phyloP scores from a whole-genome alignment of 2,329 filamentous ascomycete genomes.

The Sodiomyces alkalinus region DNA sequence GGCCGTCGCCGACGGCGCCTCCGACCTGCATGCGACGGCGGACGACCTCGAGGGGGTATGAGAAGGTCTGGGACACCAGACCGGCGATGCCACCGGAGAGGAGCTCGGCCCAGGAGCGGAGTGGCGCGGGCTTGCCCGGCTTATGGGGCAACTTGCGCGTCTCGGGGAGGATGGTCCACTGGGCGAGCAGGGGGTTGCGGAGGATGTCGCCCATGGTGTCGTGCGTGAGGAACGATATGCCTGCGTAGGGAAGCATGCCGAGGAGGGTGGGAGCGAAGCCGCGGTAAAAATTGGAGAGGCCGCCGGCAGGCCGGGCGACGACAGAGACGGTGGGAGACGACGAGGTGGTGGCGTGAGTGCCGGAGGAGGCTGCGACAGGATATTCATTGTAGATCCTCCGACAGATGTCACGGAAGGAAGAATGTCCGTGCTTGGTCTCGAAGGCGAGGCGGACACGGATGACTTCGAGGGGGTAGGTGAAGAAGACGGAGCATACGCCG shows the following conservation, averaged over 20 bases:
- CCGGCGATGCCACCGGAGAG: constrained; percentile 74
- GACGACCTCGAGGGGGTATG: constrained; percentile 89
- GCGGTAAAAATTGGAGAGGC: constrained; percentile 83
- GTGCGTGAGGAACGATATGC: constrained; percentile 89
- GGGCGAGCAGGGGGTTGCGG: constrained; percentile 49
- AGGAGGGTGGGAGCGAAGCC: constrained; percentile 82
- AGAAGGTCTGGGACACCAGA: constrained; percentile 74
- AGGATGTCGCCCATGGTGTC: constrained; percentile 79
- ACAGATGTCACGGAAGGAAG: constrained; percentile 62
- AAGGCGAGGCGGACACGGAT: constrained; percentile 87
- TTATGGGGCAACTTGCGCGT: too few relatives aligned
- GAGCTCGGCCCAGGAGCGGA: constrained; percentile 80
- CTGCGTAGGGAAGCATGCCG: constrained; percentile 94
- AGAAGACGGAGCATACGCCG: constrained; percentile 83
- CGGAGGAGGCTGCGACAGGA: constrained; percentile 26
- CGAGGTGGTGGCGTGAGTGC: constrained; percentile 25
- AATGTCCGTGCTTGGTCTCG: constrained; percentile 68
- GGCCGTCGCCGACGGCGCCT: constrained; percentile 84
- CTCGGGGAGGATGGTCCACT: constrained; percentile 64
- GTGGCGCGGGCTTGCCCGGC: constrained; percentile 51
- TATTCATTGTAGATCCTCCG: constrained; percentile 76
- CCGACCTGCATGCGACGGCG: constrained; percentile 90
- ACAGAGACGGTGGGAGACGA: constrained; percentile 25
- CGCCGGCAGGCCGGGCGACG: constrained; percentile 41
- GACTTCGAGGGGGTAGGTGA: constrained; percentile 90